phyloP scores from a whole-genome alignment of 495 filamentous ascomycete genomes.

The Aspergillus sclerotiicarbonarius region DNA sequence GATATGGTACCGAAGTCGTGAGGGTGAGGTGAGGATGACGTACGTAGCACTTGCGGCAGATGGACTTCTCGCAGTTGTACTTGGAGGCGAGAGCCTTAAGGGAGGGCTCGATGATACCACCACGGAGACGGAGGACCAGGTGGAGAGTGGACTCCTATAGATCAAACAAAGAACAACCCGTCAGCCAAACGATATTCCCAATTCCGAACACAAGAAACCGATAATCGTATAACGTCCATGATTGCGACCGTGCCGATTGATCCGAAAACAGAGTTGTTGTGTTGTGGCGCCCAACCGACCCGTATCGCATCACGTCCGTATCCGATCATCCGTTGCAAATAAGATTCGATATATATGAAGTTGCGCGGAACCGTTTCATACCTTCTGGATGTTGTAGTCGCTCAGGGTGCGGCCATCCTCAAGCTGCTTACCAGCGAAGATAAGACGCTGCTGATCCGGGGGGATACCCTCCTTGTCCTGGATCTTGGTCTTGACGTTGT shows the following conservation, averaged over 20 bases:
- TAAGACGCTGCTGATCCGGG: slow-evolving; percentile 97
- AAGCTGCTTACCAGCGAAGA: slow-evolving; percentile 99
- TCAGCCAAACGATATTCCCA: slow-evolving; percentile 23
- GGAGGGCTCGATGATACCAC: slow-evolving; percentile 98
- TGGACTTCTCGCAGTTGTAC: slow-evolving; percentile 99
- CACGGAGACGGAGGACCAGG: slow-evolving; percentile 97
- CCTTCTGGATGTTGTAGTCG: slow-evolving; percentile 99
- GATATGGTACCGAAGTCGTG: slow-evolving; percentile 11
- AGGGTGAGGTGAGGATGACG: slow-evolving; percentile 32
- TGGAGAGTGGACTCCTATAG: slow-evolving; percentile 95
- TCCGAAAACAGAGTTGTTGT: not conserved
- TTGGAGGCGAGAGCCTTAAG: slow-evolving; percentile 97
- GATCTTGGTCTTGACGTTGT: slow-evolving; percentile 96
- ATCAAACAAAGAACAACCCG: slow-evolving; percentile 19
- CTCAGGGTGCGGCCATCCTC: slow-evolving; percentile 98
- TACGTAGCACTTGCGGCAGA: slow-evolving; percentile 99
- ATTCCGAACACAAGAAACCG: not conserved
- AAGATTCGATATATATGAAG: not conserved
- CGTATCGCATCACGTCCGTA: not conserved
- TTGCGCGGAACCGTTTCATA: slow-evolving; percentile 40
- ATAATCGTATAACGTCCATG: not conserved
- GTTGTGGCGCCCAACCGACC: not conserved
- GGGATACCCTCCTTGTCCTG: slow-evolving; percentile 99
- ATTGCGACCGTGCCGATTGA: not conserved
- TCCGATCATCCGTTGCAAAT: not conserved